Percentiles rank a stretch among this genome's conserved stretches.
Conservation (phyloP, 345 rosid genomes). For the Geranium brycei region DNA sequence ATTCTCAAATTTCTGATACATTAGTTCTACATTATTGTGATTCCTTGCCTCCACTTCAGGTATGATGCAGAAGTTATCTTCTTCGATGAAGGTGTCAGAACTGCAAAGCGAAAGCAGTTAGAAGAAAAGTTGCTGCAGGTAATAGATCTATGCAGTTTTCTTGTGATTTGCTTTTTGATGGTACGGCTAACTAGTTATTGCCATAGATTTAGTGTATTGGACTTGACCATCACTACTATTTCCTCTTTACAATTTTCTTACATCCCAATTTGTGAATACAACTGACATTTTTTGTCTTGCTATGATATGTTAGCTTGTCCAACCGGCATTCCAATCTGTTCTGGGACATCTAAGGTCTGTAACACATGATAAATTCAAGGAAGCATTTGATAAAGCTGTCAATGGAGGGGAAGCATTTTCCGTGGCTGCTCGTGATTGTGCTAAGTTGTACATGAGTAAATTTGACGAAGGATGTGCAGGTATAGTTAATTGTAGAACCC, state of each 20-base stretch:
- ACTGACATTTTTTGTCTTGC: background rate
- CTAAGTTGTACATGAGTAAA: conserved; percentile 26
- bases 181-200: background rate
- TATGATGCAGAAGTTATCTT: conserved; percentile 65
- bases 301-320: conserved; percentile 47
- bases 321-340: conserved; percentile 63
- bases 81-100: conserved; percentile 82
- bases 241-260: background rate
- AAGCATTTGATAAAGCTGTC: conserved; percentile 62
- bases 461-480: conserved; percentile 69
- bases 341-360: conserved; percentile 61
- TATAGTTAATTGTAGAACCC: conserved; percentile 11
- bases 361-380: conserved; percentile 54
- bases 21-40: background rate
- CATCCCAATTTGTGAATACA: background rate
- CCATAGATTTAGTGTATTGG: background rate
- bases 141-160: conserved; percentile 13
- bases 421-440: conserved; percentile 38
- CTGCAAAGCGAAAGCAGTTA: conserved; percentile 57
- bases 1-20: background rate
- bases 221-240: too few relatives aligned
- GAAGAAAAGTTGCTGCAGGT: conserved; percentile 78
- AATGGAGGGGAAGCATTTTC: conserved; percentile 61
- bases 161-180: background rate
- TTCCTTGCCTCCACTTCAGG: conserved; percentile 20